A percentile compares a stretch with the other conserved stretches of the same genome.
phyloP scores from a whole-genome alignment of 176 grass and related monocot genomes.

The Alopecurus myosuroides region DNA sequence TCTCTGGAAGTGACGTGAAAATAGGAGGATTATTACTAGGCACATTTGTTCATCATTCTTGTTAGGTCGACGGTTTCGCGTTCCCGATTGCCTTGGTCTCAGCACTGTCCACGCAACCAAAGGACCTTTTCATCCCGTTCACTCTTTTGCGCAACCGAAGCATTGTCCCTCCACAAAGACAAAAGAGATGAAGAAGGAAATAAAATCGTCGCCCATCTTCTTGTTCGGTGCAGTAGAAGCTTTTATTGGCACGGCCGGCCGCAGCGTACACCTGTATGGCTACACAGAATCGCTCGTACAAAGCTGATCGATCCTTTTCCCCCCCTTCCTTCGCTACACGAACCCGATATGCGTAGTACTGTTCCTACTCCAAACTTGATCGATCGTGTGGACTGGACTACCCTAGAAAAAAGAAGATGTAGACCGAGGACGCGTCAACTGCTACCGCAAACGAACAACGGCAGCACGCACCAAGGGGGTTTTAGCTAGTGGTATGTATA shows the following conservation, averaged over 20 bases:
- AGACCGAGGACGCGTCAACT: neutral
- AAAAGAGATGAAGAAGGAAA: neutral
- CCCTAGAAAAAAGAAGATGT: neutral
- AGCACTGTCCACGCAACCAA: neutral
- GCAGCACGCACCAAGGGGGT: neutral
- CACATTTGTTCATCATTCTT: no score
- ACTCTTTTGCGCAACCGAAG: neutral
- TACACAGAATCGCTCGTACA: slow-evolving; percentile 11
- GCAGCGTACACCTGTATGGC: slow-evolving; percentile 23
- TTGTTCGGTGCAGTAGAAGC: slow-evolving; percentile 9
- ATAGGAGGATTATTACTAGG: no score
- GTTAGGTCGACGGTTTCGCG: no score
- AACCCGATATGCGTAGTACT: neutral
- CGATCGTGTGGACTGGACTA: neutral
- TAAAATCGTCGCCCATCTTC: neutral
- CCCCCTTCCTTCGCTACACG: neutral
- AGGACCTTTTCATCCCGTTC: neutral
- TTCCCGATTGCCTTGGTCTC: neutral
- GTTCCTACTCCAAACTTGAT: neutral
- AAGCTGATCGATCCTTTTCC: neutral
- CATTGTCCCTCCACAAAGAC: neutral
- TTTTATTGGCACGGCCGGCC: slow-evolving; percentile 5
- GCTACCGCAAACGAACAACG: neutral
- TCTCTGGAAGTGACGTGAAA: no score
- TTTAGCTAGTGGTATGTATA: neutral